Percentiles rank a stretch among this genome's conserved stretches.
Conservation (phyloP, 805 yeast genomes). For the Danielia oregonensis region DNA sequence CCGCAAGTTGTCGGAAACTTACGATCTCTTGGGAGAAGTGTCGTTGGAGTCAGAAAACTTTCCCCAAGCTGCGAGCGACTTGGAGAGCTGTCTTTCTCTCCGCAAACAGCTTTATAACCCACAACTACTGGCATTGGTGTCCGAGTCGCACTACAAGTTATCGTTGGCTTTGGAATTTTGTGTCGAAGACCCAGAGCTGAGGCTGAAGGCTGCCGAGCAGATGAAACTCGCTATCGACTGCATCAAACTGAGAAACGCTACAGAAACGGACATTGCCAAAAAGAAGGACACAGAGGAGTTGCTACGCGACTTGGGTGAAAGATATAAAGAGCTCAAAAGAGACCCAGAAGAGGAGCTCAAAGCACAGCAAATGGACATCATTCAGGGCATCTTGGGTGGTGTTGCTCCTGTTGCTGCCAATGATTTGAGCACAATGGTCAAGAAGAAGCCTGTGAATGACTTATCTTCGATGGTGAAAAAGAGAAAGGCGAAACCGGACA, state of each 20-base stretch:
- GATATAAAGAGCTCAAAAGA: conserved; percentile 51
- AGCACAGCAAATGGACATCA: conserved; percentile 49
- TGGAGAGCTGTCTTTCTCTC: conserved; percentile 52
- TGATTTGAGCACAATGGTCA: conserved; percentile 3
- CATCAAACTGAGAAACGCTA: conserved; percentile 36
- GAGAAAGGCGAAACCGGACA: conserved; percentile 19
- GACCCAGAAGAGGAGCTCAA: conserved; percentile 48
- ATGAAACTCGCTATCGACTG: conserved; percentile 49
- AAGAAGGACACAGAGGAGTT: conserved; percentile 43
- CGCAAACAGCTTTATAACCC: conserved; percentile 49
- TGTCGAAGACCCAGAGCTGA: conserved; percentile 47
- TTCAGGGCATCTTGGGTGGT: conserved; percentile 53
- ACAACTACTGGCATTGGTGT: conserved; percentile 51
- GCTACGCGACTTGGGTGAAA: conserved; percentile 52
- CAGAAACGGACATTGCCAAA: conserved; percentile 41
- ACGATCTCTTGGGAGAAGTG: conserved; percentile 82
- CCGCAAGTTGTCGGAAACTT: conserved; percentile 65
- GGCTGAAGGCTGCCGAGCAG: conserved; percentile 50
- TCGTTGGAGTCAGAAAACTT: conserved; percentile 88
- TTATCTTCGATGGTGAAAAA: conserved; percentile 62
- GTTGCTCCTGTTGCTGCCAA: background rate
- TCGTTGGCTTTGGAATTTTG: conserved; percentile 75
- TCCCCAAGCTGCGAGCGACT: conserved; percentile 69
- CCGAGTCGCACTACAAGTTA: conserved; percentile 78
- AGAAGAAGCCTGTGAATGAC: conserved; percentile 46